Percentiles rank a stretch among this genome's conserved stretches.
These are phyloP conservation scores for Aspergillus sp. DNA, from an alignment of 2,329 filamentous ascomycete genomes.

Conservation along the genomic window DNA sequence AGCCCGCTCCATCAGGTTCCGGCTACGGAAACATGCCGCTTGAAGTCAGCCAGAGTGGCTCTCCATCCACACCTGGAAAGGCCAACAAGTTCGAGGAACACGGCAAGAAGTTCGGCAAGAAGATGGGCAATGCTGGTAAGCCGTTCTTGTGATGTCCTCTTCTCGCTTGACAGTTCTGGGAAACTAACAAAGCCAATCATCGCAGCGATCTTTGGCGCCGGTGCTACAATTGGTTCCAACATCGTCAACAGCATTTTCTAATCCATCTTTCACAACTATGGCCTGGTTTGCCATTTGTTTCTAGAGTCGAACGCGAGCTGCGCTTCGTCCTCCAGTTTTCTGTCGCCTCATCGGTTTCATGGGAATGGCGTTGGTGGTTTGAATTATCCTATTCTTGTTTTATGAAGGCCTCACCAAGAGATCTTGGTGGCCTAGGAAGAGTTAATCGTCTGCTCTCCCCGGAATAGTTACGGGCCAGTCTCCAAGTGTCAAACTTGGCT, in stretches of 20 bases:
- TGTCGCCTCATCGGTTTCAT: constrained; percentile 26
- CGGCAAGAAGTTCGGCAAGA: constrained; percentile 97
- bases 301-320: constrained; percentile 7
- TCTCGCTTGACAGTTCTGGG: neutral
- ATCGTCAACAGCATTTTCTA: constrained; percentile 91
- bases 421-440: constrained; percentile 2
- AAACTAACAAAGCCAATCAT: constrained; percentile 24
- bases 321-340: constrained; percentile 11
- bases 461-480: constrained; percentile 3
- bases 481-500: constrained; percentile 9
- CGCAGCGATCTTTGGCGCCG: constrained; percentile 86
- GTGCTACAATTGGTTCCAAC: constrained; percentile 86
- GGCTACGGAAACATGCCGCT: constrained; percentile 70
- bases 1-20: constrained; percentile 49
- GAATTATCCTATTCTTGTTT: constrained; percentile 17
- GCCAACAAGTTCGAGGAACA: constrained; percentile 70
- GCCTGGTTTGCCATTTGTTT: constrained; percentile 1
- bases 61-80: constrained; percentile 45
- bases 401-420: constrained; percentile 6
- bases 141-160: constrained; percentile 15
- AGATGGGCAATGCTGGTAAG: constrained; percentile 72
- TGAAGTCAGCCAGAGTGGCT: constrained; percentile 67
- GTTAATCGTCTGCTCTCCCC: constrained; percentile 5
- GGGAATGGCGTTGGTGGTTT: constrained; percentile 40
- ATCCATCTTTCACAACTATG: constrained; percentile 21